Base-by-base conservation (phyloP, 2,329 filamentous ascomycete genomes). In the Penicillium capsulatum region DNA sequence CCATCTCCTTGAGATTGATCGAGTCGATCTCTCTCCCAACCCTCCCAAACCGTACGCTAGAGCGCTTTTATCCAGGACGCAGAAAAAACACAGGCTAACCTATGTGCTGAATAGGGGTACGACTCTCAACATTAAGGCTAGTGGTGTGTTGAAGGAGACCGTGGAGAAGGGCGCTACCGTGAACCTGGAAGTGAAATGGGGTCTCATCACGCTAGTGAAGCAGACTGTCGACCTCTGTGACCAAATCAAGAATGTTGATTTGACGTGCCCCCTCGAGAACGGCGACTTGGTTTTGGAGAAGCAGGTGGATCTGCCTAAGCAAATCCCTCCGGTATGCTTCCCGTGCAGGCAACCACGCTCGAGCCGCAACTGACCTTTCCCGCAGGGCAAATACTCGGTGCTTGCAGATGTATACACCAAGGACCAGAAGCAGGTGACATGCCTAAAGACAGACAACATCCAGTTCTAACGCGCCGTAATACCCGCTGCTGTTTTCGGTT, bases 111-210 rank as follows among this genome's bases (percentile, higher is more conserved):
- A 42, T 53, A 97, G 92, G 61, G 92, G 91, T 57, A 53, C 80
- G 55, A 78, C 77, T 14, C 81, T 98, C 38, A 73, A 75, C 43
- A 94, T 98, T 71, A 79, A 80, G 50, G 92, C 90, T 32, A 74
- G 70, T 20, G 92, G 91, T 41, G 79, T 71, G n/a, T 77, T 97
- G 49, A 76, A 75, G 53, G 69, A 94, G 59, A 68, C 75, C 36
- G 81, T 98, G 50, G 77, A 81, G 39, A 64, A 88, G 42, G 91
- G 88, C 42, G 87, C 91, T 44, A 87, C 86, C 56, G 84, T 96
- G 47, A 74, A 83, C 33, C 66, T 98, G 28, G 77, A 82, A 52
- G 91, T 98, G 69, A 96, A 95, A 71, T 96, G 94, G 66, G 91
- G 91, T 45, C 75, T 95, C 51, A 96, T 98, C 66, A 86, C 81